These are phyloP conservation scores for Diaporthe velutina DNA, from an alignment of 2,329 filamentous ascomycete species.

Conservation along the genomic window DNA sequence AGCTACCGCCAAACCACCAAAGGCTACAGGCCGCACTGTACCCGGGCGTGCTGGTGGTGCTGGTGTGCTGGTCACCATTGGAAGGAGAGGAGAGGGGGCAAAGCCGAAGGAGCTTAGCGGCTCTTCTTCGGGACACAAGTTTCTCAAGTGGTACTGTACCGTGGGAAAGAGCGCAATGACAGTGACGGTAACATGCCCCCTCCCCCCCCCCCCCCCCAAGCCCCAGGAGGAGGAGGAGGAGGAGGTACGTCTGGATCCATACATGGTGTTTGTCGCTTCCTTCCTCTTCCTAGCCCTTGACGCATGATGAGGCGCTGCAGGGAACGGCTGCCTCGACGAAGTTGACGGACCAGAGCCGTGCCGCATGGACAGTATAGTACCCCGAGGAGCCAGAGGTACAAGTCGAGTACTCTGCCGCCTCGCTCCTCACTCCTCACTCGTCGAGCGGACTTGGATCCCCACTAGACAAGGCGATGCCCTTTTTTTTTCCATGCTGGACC, in stretches of 20 bases:
- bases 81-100: background rate
- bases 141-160: conserved; percentile 18
- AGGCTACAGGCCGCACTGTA: background rate
- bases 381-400: background rate
- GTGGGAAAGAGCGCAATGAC: background rate
- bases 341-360: conserved; percentile 19
- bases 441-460: conserved; percentile 5
- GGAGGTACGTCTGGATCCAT: background rate
- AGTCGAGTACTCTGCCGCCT: background rate
- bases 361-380: background rate
- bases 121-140: conserved; percentile 27
- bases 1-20: background rate
- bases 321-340: conserved; percentile 6
- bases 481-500: conserved; percentile 5
- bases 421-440: conserved; percentile 2
- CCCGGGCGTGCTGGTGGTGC: conserved; percentile 1
- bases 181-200: conserved; percentile 12
- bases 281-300: conserved; percentile 9
- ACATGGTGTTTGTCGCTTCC: conserved; percentile 10
- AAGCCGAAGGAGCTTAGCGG: conserved; percentile 28
- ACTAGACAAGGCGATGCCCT: conserved; percentile 21
- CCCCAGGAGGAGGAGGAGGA: too few relatives aligned
- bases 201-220: too few relatives aligned
- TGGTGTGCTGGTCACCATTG: conserved; percentile 16
- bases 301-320: conserved; percentile 26